Conservation (phyloP, 495 filamentous ascomycete genomes). For the Neurospora sp. region DNA sequence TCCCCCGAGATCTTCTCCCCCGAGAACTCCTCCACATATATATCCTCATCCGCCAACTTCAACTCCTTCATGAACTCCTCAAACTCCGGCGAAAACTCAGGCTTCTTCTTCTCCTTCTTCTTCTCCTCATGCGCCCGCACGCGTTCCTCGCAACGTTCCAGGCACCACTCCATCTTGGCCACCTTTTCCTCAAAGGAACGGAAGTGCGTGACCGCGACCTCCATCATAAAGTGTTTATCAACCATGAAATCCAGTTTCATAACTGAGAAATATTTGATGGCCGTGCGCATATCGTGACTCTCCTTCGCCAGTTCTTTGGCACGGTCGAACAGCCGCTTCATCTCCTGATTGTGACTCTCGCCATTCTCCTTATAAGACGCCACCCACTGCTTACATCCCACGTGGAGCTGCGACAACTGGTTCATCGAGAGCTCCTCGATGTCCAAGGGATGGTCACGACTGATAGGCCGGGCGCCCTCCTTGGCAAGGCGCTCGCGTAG, state of each 20-base stretch:
- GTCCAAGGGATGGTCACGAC: not conserved
- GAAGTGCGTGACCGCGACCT: not conserved
- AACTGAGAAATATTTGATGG: not conserved
- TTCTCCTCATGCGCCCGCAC: not conserved
- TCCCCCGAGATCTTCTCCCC: not conserved
- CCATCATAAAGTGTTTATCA: not conserved
- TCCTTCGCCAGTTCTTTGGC: not conserved
- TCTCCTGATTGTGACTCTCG: not conserved
- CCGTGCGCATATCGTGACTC: not conserved
- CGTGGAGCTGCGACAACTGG: not conserved
- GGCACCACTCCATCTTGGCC: not conserved
- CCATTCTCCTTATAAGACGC: not conserved
- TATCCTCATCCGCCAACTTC: not conserved
- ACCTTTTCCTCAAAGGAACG: not conserved
- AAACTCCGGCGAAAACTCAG: not conserved
- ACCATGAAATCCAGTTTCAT: not conserved
- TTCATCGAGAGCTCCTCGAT: not conserved
- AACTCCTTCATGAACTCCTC: not conserved
- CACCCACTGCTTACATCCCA: not conserved
- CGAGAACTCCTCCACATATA: not conserved
- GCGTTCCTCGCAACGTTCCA: not conserved
- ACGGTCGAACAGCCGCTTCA: not conserved
- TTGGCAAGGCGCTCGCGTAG: not conserved
- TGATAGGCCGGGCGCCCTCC: not conserved
- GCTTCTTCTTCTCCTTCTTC: not conserved